A percentile compares a stretch with the other conserved stretches of the same genome.
Conservation (phyloP, 148 eudicot genomes). For the Mesembryanthemum crystallinum region DNA sequence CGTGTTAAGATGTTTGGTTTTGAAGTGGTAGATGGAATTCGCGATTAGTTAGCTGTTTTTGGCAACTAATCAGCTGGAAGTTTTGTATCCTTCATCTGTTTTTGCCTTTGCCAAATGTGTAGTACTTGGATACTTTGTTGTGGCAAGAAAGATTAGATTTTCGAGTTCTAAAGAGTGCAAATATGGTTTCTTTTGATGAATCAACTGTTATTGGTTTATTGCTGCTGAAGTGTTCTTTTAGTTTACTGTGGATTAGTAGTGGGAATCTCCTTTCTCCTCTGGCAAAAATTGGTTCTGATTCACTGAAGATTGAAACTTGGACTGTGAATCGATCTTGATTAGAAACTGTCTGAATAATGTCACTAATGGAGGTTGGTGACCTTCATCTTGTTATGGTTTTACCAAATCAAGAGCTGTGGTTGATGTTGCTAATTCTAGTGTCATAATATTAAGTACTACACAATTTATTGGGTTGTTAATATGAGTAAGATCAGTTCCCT, state of each 20-base stretch:
- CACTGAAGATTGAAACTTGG: not conserved
- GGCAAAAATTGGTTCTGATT: not conserved
- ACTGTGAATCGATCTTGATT: not conserved
- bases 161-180: not conserved
- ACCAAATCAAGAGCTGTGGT: not conserved
- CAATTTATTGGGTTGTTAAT: not conserved
- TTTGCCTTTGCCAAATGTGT: conserved; percentile 13
- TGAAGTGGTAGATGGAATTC: conserved; percentile 10
- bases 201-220: not conserved
- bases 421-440: not conserved
- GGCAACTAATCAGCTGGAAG: conserved; percentile 32
- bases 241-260: not conserved
- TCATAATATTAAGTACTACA: not conserved
- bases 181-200: not conserved
- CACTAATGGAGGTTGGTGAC: not conserved
- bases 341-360: not conserved
- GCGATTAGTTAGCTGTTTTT: conserved; percentile 29
- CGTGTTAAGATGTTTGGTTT: conserved; percentile 10
- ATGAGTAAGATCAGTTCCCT: not conserved
- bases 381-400: not conserved
- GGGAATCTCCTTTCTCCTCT: not conserved
- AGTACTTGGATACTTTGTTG: conserved; percentile 18
- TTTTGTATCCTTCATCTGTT: conserved; percentile 24
- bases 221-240: too few species aligned
- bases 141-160: not conserved